Percentiles rank a stretch among this genome's conserved stretches.
phyloP scores from a whole-genome alignment of 192 early-diverging fungal genomes.

The Backusella liffmaniae region DNA sequence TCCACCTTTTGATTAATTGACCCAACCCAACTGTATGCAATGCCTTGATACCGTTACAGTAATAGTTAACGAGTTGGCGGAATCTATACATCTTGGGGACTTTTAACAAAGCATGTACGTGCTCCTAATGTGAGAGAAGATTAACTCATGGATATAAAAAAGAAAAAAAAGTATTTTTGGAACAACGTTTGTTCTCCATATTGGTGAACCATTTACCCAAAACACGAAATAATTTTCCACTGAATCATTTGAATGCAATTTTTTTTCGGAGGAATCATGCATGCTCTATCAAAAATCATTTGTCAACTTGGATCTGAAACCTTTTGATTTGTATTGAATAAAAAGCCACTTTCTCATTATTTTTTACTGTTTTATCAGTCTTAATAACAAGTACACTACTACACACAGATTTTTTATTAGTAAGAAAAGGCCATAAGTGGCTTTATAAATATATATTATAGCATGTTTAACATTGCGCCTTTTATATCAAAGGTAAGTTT shows the following conservation, averaged over 20 bases:
- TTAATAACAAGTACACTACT: not conserved
- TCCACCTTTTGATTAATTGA: not conserved
- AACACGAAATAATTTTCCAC: too few relatives aligned
- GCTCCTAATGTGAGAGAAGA: too few relatives aligned
- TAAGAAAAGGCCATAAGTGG: not conserved
- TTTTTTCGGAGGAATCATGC: conserved; percentile 1
- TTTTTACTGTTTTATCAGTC: not conserved
- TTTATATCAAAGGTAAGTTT: not conserved
- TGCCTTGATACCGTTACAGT: too few relatives aligned
- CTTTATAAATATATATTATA: not conserved
- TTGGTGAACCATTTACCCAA: too few relatives aligned
- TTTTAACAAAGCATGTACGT: too few relatives aligned
- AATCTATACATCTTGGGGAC: too few relatives aligned
- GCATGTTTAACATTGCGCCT: conserved; percentile 6
- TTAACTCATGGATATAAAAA: too few relatives aligned
- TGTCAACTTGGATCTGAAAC: not conserved
- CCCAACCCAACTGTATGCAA: not conserved
- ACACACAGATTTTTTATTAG: not conserved
- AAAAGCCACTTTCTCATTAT: not conserved
- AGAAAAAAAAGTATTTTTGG: too few relatives aligned
- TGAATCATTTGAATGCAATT: too few relatives aligned
- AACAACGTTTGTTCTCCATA: too few relatives aligned
- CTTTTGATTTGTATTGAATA: not conserved
- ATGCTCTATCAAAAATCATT: not conserved
- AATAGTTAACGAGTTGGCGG: too few relatives aligned